A percentile compares a stretch with the other conserved stretches of the same genome.
Evolutionary conservation across 2,329 filamentous ascomycete species (phyloP).

Genomic region (Pyrenophora graminea): DNA sequence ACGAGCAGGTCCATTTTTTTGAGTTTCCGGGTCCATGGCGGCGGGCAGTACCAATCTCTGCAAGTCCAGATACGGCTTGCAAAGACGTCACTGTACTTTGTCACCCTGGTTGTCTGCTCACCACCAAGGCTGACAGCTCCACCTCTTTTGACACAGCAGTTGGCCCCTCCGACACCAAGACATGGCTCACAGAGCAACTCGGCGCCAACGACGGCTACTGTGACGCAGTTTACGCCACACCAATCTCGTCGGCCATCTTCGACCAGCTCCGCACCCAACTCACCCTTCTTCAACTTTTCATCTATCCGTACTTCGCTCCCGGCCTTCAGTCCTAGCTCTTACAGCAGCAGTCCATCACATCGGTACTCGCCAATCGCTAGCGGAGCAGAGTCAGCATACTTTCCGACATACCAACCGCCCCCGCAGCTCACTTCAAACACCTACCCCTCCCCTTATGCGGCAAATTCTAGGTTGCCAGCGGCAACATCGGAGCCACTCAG

Average conservation of each 20-base stretch:
- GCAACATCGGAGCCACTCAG: slow-evolving; percentile 36
- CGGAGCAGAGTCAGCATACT: slow-evolving; percentile 38
- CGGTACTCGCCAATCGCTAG: slow-evolving; percentile 42
- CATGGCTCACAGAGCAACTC: slow-evolving; percentile 35
- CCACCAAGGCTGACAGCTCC: slow-evolving; percentile 30
- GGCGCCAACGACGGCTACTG: slow-evolving; percentile 30
- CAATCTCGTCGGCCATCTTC: slow-evolving; percentile 36
- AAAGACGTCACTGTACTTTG: slow-evolving; percentile 53
- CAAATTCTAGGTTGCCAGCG: slow-evolving; percentile 31
- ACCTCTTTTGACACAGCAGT: slow-evolving; percentile 41
- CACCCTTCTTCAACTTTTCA: slow-evolving; percentile 43
- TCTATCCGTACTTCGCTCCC: slow-evolving; percentile 43
- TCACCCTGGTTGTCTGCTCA: slow-evolving; percentile 47
- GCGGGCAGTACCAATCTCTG: slow-evolving; percentile 41
- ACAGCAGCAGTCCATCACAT: slow-evolving; percentile 40
- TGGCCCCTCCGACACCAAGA: slow-evolving; percentile 38
- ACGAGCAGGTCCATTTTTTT: slow-evolving; percentile 48
- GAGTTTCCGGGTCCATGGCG: slow-evolving; percentile 44
- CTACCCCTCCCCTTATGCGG: slow-evolving; percentile 38
- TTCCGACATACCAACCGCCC: slow-evolving; percentile 36
- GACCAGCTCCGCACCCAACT: slow-evolving; percentile 40
- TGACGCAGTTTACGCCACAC: slow-evolving; percentile 36
- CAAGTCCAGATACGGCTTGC: slow-evolving; percentile 46
- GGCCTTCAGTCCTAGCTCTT: slow-evolving; percentile 40
- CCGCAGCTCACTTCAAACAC: slow-evolving; percentile 26